Base-by-base conservation (phyloP, 345 rosid species). In the Eucalyptus virginea region DNA sequence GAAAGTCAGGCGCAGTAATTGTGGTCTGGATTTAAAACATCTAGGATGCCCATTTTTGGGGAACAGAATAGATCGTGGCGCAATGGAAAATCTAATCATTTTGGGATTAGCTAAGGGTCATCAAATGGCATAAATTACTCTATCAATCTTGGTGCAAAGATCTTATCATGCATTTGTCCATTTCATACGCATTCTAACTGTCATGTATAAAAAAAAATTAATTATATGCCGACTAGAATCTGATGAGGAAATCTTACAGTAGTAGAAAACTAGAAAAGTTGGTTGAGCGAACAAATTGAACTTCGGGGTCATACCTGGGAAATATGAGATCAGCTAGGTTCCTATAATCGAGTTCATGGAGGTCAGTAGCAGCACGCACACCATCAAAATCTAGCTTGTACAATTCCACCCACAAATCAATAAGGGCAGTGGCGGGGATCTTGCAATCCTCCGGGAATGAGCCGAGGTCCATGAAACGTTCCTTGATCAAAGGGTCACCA, bases 381-480 rank as follows among this genome's bases (percentile, higher is more conserved):
- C 37, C 89, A 18, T 90, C 92, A 58, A 87, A 93, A 52, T 89
- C 89, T 32, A 86, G 51, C 77, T 92, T 69, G 23, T 94, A 90
- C 90, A 91, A 90, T 90, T 93, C 97, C 67, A 83, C 80, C 95
- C 95, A 95, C 89, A 95, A 90, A 91, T 95, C 97, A 80, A 93
- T 88, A 6, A 95, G 92, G 40, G 92, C 69, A 11, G 94, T 87
- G 26, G 94, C 94, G 50, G 94, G 94, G 86, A 94, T 93, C 90
- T 86, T 89, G 81, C 93, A 94, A 88, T 93, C 97, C 89, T 94
- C 95, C 13, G 94, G 94, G 90, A 96, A 95, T 42, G 89, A 92
- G 4, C 96, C 94, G 56, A 95, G 88, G 89, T 95, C 98, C 92
- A 94, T 86, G 92, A 90, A 96, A 89, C 96, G 94, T 45, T 94